These are phyloP conservation scores for Talaromyces wortmannii DNA, from an alignment of 495 filamentous ascomycete species.

Conservation along the genomic window DNA sequence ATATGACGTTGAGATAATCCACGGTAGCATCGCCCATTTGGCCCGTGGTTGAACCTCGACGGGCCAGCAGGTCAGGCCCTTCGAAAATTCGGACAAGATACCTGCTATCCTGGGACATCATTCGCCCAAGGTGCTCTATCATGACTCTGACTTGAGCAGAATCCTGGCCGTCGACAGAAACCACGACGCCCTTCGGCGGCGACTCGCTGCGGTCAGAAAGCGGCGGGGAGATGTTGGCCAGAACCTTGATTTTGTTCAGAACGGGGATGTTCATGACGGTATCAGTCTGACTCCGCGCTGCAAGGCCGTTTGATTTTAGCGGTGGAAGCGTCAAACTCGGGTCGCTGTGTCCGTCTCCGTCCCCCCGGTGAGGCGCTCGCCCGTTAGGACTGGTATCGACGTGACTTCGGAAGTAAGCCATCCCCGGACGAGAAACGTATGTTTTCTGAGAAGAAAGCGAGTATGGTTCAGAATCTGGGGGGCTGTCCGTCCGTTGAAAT, in stretches of 20 bases:
- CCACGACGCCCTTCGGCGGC: constrained; percentile 58
- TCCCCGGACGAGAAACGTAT: constrained; percentile 22
- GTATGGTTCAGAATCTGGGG: constrained; percentile 25
- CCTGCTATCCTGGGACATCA: constrained; percentile 48
- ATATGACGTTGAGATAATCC: constrained; percentile 63
- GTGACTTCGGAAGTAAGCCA: constrained; percentile 19
- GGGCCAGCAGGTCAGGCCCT: constrained; percentile 38
- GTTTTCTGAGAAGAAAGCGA: constrained; percentile 18
- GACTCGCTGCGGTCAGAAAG: constrained; percentile 34
- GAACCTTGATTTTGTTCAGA: constrained; percentile 61
- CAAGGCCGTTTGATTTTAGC: constrained; percentile 36
- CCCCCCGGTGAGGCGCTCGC: not conserved
- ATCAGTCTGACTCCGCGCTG: constrained; percentile 24
- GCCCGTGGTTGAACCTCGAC: constrained; percentile 19
- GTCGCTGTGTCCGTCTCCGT: constrained; percentile 17
- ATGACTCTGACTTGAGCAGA: constrained; percentile 44
- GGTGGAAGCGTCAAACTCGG: constrained; percentile 52
- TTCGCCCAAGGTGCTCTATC: constrained; percentile 53
- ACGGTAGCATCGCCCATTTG: constrained; percentile 42
- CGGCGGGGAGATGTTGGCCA: constrained; percentile 62
- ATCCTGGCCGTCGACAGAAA: constrained; percentile 75
- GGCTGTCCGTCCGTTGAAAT: constrained; percentile 11
- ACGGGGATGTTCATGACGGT: constrained; percentile 70
- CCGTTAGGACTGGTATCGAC: constrained; percentile 18
- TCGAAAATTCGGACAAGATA: constrained; percentile 47